Evolutionary conservation across 192 early-diverging fungal genomes (phyloP).

Genomic region (Paraglomus occultum): DNA sequence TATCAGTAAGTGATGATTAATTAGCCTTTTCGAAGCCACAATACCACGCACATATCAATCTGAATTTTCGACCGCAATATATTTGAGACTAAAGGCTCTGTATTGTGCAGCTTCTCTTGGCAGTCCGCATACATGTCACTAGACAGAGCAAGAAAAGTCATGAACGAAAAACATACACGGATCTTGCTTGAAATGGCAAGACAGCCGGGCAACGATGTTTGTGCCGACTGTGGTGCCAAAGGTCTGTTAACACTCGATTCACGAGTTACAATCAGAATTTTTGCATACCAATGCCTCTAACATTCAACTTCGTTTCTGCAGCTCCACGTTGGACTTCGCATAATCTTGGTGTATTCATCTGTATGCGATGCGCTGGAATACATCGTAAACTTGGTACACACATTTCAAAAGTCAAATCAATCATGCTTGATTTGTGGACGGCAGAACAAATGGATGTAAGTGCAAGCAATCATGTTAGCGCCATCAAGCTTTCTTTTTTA

Average conservation of each 20-base stretch:
- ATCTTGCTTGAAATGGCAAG: conserved; percentile 65
- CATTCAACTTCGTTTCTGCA: conserved; percentile 38
- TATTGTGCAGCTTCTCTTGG: no score
- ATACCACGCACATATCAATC: no score
- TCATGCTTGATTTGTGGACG: conserved; percentile 88
- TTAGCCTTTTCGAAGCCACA: no score
- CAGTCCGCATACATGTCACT: no score
- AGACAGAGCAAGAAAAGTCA: conserved; percentile 60
- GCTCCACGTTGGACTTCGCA: conserved; percentile 87
- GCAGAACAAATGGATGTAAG: conserved; percentile 77
- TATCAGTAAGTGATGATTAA: no score
- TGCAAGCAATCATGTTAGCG: not conserved
- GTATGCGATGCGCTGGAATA: conserved; percentile 85
- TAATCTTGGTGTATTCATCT: conserved; percentile 91
- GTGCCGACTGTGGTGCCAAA: conserved; percentile 73
- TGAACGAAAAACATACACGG: conserved; percentile 68
- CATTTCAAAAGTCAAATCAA: conserved; percentile 89
- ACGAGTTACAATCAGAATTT: not conserved
- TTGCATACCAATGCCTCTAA: not conserved
- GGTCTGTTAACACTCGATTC: conserved; percentile 53
- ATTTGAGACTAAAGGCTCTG: no score
- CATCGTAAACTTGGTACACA: conserved; percentile 87
- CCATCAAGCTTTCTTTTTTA: conserved; percentile 22
- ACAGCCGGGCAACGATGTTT: conserved; percentile 66
- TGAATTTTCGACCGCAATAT: no score